Evolutionary conservation across 108 stramenopile genomes (phyloP).

Genomic region (Stephanodiscus minutulus): DNA sequence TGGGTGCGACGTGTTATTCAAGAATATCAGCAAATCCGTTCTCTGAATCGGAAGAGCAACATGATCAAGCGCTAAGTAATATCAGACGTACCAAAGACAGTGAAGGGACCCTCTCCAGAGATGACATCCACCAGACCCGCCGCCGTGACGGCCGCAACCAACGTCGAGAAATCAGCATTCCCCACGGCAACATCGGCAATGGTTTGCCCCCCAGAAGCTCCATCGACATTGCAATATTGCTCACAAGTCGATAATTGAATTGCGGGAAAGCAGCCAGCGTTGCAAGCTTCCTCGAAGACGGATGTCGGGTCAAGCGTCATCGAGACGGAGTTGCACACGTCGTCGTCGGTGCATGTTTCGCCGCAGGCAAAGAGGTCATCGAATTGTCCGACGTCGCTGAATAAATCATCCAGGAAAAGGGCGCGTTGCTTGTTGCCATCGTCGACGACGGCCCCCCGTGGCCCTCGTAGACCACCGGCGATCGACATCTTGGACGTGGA

Average conservation of each 20-base stretch:
- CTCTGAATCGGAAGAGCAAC: too few relatives aligned
- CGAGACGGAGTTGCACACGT: neutral
- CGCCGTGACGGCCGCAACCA: constrained; percentile 35
- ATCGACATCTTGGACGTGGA: neutral
- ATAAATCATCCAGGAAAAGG: neutral
- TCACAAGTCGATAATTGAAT: neutral
- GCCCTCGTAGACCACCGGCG: neutral
- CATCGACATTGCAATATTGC: constrained; percentile 1
- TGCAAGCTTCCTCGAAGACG: constrained; percentile 4
- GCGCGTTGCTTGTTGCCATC: neutral
- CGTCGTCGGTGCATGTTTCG: constrained; percentile 1
- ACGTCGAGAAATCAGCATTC: constrained; percentile 35
- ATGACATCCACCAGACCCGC: constrained; percentile 43
- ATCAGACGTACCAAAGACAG: constrained; percentile 30
- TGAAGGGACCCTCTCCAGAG: constrained; percentile 25
- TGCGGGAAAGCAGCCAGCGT: neutral
- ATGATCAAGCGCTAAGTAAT: neutral
- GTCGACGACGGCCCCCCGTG: neutral
- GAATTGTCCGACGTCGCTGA: neutral
- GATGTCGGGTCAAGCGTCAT: neutral
- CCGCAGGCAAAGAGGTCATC: neutral
- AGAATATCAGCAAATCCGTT: too few relatives aligned
- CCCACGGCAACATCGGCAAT: too few relatives aligned
- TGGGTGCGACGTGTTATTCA: neutral
- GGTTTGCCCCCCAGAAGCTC: neutral